Evolutionary conservation across 495 filamentous ascomycete species (phyloP).

Genomic region (Cercophora samala): DNA sequence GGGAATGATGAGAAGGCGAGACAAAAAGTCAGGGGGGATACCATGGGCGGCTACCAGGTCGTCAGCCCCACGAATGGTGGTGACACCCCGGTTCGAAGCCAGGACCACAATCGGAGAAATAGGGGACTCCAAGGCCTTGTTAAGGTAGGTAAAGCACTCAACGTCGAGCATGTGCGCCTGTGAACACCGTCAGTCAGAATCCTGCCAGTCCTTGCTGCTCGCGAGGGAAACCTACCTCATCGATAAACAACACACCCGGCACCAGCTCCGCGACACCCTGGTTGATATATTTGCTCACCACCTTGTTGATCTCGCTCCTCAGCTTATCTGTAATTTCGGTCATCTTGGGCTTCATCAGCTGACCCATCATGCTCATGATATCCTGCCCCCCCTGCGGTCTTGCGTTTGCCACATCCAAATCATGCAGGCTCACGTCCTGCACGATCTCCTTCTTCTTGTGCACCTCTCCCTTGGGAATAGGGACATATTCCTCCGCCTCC

Average conservation of each 20-base stretch:
- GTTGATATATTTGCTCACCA: slow-evolving; percentile 96
- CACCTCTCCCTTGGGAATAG: slow-evolving; percentile 96
- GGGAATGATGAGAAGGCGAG: slow-evolving; percentile 90
- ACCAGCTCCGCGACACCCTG: slow-evolving; percentile 97
- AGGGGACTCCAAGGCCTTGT: slow-evolving; percentile 87
- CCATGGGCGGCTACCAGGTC: slow-evolving; percentile 85
- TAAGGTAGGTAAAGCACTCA: slow-evolving; percentile 98
- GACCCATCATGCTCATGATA: slow-evolving; percentile 99
- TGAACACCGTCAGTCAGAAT: slow-evolving; percentile 22
- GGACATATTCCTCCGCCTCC: slow-evolving; percentile 97
- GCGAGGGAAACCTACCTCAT: slow-evolving; percentile 65
- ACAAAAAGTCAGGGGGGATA: slow-evolving; percentile 86
- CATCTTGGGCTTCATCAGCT: slow-evolving; percentile 98
- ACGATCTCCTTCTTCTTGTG: slow-evolving; percentile 99
- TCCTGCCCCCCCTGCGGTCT: slow-evolving; percentile 94
- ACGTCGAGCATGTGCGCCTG: slow-evolving; percentile 98
- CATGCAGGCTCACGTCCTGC: slow-evolving; percentile 96
- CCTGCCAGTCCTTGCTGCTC: background rate
- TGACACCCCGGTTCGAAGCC: slow-evolving; percentile 91
- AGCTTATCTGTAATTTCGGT: slow-evolving; percentile 98
- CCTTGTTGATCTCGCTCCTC: slow-evolving; percentile 94
- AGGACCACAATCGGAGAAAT: slow-evolving; percentile 97
- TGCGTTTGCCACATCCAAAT: slow-evolving; percentile 93
- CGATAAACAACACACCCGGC: slow-evolving; percentile 95
- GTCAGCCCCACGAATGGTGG: slow-evolving; percentile 81